These are phyloP conservation scores for Elsinoe batatas DNA, from an alignment of 2,329 filamentous ascomycete genomes.

Conservation along the genomic window DNA sequence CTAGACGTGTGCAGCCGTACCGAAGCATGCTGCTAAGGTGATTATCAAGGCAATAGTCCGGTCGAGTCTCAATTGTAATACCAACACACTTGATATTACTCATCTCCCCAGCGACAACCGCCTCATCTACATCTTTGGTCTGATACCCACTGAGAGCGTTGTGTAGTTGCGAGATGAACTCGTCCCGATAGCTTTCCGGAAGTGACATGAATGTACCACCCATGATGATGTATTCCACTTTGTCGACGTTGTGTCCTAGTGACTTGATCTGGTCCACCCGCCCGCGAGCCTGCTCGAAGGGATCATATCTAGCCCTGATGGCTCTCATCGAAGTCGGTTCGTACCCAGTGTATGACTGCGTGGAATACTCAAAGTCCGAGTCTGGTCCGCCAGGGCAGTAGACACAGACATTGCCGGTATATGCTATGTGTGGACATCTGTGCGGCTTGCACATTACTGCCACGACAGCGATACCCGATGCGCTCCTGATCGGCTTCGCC, in stretches of 20 bases:
- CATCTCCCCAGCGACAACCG: conserved; percentile 88
- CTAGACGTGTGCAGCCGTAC: conserved; percentile 92
- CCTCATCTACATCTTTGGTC: conserved; percentile 87
- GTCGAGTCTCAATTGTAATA: conserved; percentile 94
- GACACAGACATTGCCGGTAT: conserved; percentile 97
- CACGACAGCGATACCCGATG: conserved; percentile 93
- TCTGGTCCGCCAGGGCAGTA: conserved; percentile 97
- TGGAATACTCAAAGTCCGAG: conserved; percentile 98
- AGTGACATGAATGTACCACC: conserved; percentile 98
- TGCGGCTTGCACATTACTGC: conserved; percentile 99
- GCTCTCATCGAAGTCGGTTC: conserved; percentile 98
- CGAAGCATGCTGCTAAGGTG: conserved; percentile 91
- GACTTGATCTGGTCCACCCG: conserved; percentile 95
- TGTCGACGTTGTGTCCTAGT: conserved; percentile 92
- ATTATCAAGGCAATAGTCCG: conserved; percentile 93
- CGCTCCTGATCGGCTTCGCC: conserved; percentile 91
- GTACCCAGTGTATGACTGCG: conserved; percentile 96
- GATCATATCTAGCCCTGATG: conserved; percentile 92
- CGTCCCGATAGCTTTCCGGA: conserved; percentile 75
- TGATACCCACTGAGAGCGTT: conserved; percentile 96
- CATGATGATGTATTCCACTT: conserved; percentile 99
- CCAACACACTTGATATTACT: conserved; percentile 96
- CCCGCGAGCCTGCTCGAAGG: conserved; percentile 92
- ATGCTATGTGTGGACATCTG: conserved; percentile 92
- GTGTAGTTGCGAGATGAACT: conserved; percentile 91